These are phyloP conservation scores for Ananas comosus DNA, from an alignment of 176 grass and related monocot genomes.

Conservation along the genomic window DNA sequence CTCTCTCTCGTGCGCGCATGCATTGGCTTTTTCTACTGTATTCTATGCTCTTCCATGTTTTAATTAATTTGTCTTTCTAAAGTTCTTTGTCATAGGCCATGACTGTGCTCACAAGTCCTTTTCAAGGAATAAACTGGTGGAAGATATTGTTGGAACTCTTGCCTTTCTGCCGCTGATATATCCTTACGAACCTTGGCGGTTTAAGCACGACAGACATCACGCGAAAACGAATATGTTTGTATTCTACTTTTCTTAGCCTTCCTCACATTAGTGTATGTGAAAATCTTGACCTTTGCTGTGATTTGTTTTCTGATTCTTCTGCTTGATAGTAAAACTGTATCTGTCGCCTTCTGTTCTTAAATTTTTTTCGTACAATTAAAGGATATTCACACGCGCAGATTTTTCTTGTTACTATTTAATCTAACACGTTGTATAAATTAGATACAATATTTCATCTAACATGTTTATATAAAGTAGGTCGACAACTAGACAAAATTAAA, in stretches of 20 bases:
- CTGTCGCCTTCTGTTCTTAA: not conserved
- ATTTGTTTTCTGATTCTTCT: not conserved
- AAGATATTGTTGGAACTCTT: conserved; percentile 91
- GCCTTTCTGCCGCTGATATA: conserved; percentile 93
- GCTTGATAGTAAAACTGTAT: not conserved
- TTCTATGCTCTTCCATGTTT: conserved; percentile 18
- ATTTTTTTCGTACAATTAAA: not conserved
- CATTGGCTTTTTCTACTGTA: conserved; percentile 15
- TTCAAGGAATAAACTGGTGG: conserved; percentile 93
- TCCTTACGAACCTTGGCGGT: conserved; percentile 96
- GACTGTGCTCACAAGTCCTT: conserved; percentile 97
- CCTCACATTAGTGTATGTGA: not conserved
- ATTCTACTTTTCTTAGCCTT: conserved; percentile 18
- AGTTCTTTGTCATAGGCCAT: conserved; percentile 99
- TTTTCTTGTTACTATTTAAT: conserved; percentile 9
- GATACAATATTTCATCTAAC: no score
- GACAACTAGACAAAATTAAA: no score
- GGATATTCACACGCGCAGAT: no score
- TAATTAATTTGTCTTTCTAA: conserved; percentile 34
- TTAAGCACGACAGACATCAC: conserved; percentile 93
- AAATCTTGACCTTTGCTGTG: conserved; percentile 7
- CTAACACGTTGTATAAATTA: no score
- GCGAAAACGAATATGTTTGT: conserved; percentile 96
- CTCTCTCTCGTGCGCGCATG: not conserved
- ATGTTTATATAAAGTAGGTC: no score